Conservation (phyloP, 371 early-diverging fungal species). For the Mortierella sp. region DNA sequence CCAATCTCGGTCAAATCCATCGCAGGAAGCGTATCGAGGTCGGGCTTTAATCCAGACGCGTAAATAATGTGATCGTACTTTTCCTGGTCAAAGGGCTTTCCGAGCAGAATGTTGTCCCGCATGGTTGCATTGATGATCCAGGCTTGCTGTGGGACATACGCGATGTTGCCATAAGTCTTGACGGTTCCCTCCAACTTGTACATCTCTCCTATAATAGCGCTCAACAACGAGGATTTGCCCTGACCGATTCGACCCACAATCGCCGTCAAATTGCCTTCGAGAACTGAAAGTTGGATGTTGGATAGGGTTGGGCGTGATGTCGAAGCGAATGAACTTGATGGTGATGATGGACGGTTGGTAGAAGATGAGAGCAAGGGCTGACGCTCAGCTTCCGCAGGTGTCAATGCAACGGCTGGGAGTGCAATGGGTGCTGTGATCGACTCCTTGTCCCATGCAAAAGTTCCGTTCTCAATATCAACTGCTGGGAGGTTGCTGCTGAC, state of each 20-base stretch:
- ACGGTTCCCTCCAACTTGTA: constrained; percentile 69
- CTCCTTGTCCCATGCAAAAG: constrained; percentile 69
- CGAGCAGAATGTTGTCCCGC: constrained; percentile 84
- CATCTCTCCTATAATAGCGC: constrained; percentile 81
- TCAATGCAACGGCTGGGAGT: constrained; percentile 19
- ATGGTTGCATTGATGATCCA: constrained; percentile 84
- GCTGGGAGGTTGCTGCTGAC: constrained; percentile 12
- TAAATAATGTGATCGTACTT: constrained; percentile 69
- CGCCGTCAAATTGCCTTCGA: constrained; percentile 64
- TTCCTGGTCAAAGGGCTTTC: constrained; percentile 66
- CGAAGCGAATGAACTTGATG: neutral
- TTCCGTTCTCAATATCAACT: constrained; percentile 60
- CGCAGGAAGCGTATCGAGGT: constrained; percentile 74
- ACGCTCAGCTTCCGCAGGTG: constrained; percentile 21
- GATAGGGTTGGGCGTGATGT: constrained; percentile 15
- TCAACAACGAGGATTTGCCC: constrained; percentile 76
- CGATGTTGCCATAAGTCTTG: constrained; percentile 67
- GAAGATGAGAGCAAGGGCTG: constrained; percentile 27
- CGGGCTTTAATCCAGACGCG: constrained; percentile 69
- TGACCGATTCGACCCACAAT: constrained; percentile 78
- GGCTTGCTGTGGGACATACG: constrained; percentile 81
- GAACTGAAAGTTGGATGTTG: constrained; percentile 64
- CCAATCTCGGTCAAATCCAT: constrained; percentile 85
- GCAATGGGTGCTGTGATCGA: neutral
- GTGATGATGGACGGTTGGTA: neutral